Percentiles rank a stretch among this genome's conserved stretches.
phyloP scores from a whole-genome alignment of 495 filamentous ascomycete species.

The Parachaetomium inaequale region DNA sequence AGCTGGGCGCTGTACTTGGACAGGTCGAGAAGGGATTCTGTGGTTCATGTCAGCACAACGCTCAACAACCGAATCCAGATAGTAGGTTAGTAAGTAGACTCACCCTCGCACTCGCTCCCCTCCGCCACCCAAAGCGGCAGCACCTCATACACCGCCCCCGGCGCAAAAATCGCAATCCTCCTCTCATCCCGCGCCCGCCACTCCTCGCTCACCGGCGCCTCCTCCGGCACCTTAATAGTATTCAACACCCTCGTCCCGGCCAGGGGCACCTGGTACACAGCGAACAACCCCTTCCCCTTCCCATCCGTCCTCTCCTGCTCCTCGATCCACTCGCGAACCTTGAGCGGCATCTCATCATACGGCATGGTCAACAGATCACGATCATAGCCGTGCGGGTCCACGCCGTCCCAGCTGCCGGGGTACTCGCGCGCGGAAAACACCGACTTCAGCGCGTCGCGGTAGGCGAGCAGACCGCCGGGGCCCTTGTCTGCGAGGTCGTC shows the following conservation, averaged over 20 bases:
- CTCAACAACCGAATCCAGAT: background rate
- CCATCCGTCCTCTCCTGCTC: conserved; percentile 29
- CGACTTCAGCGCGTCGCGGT: conserved; percentile 30
- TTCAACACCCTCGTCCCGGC: conserved; percentile 9
- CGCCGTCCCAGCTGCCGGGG: conserved; percentile 38
- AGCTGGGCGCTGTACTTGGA: conserved; percentile 30
- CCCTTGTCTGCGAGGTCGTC: conserved; percentile 31
- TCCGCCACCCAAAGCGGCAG: conserved; percentile 37
- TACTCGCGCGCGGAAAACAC: conserved; percentile 32
- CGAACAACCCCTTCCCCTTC: conserved; percentile 29
- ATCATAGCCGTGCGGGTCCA: conserved; percentile 39
- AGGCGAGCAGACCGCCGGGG: conserved; percentile 29
- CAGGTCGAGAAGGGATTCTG: conserved; percentile 30
- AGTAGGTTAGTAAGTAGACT: conserved; percentile 3
- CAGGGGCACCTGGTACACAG: conserved; percentile 24
- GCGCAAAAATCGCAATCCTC: conserved; percentile 34
- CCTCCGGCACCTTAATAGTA: conserved; percentile 20
- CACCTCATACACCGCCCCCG: conserved; percentile 33
- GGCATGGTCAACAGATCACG: conserved; percentile 34
- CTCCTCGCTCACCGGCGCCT: conserved; percentile 17
- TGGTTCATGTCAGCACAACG: background rate
- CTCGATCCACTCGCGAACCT: conserved; percentile 39
- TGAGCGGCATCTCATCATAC: conserved; percentile 31
- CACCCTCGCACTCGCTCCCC: conserved; percentile 33
- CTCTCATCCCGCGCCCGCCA: conserved; percentile 24